Conservation (phyloP, 1,284 basidiomycete species). For the Pseudozyma hubeiensis region DNA sequence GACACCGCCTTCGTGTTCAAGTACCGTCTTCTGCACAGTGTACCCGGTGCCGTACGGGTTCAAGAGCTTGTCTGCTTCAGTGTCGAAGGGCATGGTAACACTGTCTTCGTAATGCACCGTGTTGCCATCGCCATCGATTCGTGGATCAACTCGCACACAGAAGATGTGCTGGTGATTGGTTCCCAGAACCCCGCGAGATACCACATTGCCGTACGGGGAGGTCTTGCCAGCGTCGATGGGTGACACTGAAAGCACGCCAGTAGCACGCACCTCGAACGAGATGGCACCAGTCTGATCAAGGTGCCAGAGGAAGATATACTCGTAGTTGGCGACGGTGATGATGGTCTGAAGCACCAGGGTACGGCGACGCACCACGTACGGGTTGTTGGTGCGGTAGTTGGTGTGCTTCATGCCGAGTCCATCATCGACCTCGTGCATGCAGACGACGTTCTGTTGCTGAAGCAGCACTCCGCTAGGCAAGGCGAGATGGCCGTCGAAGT, state of each 20-base stretch:
- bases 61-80: conserved; percentile 67
- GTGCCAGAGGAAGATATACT: conserved; percentile 82
- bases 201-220: conserved; percentile 76
- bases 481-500: conserved; percentile 69
- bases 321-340: conserved; percentile 88
- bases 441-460: conserved; percentile 77
- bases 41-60: conserved; percentile 69
- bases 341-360: conserved; percentile 87
- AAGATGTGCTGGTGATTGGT: conserved; percentile 91
- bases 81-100: conserved; percentile 68
- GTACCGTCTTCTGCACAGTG: conserved; percentile 64
- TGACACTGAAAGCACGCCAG: conserved; percentile 76
- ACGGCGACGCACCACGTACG: conserved; percentile 81
- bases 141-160: conserved; percentile 84
- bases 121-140: conserved; percentile 89
- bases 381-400: conserved; percentile 81
- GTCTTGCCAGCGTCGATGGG: conserved; percentile 69
- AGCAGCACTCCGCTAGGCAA: conserved; percentile 59
- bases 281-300: conserved; percentile 82
- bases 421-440: conserved; percentile 90
- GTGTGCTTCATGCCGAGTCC: conserved; percentile 75
- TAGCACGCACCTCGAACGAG: conserved; percentile 83
- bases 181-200: conserved; percentile 87
- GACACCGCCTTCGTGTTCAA: conserved; percentile 59
- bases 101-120: conserved; percentile 72